A percentile compares a stretch with the other conserved stretches of the same genome.
phyloP scores from a whole-genome alignment of 306 rosid species.

The Cucumis sativus region Cucumber_9930_V3 NC_026659.2:27630001-27630500 shows the following conservation, averaged over 20 bases:
- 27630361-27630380: background rate
- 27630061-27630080: too few relatives aligned
- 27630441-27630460: background rate
- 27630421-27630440: background rate
- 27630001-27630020: too few relatives aligned
- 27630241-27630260: background rate
- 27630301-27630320: background rate
- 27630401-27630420: background rate
- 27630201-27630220: background rate
- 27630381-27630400: background rate
- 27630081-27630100: too few relatives aligned
- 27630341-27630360: background rate
- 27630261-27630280: background rate
- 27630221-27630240: background rate
- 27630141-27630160: too few relatives aligned
- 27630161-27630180: too few relatives aligned
- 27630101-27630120: too few relatives aligned
- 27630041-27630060: too few relatives aligned
- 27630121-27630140: too few relatives aligned
- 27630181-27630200: background rate
- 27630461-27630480: background rate
- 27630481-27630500: background rate
- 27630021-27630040: too few relatives aligned
- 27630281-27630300: too few relatives aligned
- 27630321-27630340: background rate